Percentiles rank a stretch among this genome's conserved stretches.
Evolutionary conservation across 768 basidiomycete species (phyloP).

Genomic region (Mycena indigotica): DNA sequence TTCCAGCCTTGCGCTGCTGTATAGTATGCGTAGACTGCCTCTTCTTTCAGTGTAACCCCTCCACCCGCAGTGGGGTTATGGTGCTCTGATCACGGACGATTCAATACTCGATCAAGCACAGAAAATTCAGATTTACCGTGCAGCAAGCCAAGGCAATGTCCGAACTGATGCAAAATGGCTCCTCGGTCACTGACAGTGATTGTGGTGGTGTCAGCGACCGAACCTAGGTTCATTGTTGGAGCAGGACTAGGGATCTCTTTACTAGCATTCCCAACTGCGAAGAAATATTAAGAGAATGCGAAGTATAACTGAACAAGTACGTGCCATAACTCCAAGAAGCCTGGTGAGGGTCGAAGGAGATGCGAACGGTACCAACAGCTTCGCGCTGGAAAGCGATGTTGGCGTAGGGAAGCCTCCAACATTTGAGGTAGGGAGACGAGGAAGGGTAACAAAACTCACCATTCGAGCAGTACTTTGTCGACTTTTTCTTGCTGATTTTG

Average conservation of each 20-base stretch:
- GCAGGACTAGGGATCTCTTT: neutral
- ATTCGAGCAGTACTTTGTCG: neutral
- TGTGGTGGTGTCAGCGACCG: conserved; percentile 1
- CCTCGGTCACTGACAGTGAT: conserved; percentile 4
- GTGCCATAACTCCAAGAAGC: conserved; percentile 6
- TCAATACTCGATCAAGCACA: no score
- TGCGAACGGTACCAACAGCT: neutral
- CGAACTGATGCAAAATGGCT: conserved; percentile 21
- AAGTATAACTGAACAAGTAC: neutral
- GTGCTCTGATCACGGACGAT: no score
- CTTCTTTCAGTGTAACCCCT: neutral
- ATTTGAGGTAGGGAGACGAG: neutral
- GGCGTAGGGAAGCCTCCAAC: conserved; percentile 5
- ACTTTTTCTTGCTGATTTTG: conserved; percentile 4
- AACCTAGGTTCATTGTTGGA: conserved; percentile 13
- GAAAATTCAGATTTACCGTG: no score
- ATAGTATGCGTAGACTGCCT: neutral
- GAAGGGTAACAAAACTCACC: neutral
- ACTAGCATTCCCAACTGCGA: conserved; percentile 1
- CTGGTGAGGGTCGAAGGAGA: neutral
- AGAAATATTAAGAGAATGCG: neutral
- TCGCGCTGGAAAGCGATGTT: conserved; percentile 6
- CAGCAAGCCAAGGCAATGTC: conserved; percentile 20
- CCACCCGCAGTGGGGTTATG: neutral
- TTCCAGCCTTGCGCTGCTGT: neutral